Evolutionary conservation across 2,329 filamentous ascomycete genomes (phyloP), one percentile per base, ranked within the genome.

Genomic region (Exophiala lecanii-corni): DNA sequence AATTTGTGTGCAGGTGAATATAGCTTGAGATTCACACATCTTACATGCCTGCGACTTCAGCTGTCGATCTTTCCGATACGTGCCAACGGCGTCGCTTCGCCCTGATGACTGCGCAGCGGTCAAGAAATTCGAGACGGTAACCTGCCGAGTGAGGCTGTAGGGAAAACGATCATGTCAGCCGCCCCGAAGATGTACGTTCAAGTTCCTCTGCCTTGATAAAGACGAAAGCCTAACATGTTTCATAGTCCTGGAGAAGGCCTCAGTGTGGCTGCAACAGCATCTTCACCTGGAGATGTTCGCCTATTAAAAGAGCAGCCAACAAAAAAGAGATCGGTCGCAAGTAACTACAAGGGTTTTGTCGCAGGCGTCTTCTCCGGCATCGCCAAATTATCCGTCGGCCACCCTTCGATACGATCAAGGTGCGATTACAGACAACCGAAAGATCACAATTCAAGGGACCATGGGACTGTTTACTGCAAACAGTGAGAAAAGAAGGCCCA

Each of bases 301-400:
- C 7, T 35, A 9, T 17, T 35, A 6, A 18, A 35, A 15, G 33
- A 35, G 13, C 15, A 42, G 15, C 13, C 40, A 7, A 18, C 28
- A 16, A 23, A 15, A 9, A 39, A 40, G 28, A 42, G 37, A 30
- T 43, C 44, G 16, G 7, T 46, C 9, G 37, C 35, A 47, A 63
- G 59, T 55, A 83, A 86, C 62, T 97, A 96, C 72, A 89, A 87
- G 59, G 92, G 91, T n/a, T 98, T 97, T 62, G 87, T 96, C 19
- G 92, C 87, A 1, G 92, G 92, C n/a, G 81, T 96, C 5, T 96
- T 96, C 62, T 94, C 87, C 26, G 92, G 92, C 17, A 84, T 97
- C 59, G 82, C 89, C 45, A 97, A 97, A 69, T 71, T 96, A 45
- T 80, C 41, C 7, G 45, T 51, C 21, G 54, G 50, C 15, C 50